Base-by-base conservation (phyloP, 2,329 filamentous ascomycete species). In the Kalmusia sp. region DNA sequence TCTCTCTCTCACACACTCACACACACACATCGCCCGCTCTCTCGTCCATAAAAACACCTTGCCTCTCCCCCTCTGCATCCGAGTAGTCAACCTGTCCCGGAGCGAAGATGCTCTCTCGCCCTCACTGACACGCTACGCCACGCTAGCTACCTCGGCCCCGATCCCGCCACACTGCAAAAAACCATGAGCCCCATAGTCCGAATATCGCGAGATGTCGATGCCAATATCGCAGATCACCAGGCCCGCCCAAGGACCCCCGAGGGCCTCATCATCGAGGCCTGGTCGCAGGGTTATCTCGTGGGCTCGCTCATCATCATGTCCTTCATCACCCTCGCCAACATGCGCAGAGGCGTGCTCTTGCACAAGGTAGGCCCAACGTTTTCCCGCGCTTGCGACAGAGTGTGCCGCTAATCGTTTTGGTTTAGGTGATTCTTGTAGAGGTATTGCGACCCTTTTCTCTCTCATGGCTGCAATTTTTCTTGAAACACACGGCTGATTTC, bases 251-350 rank as follows among this genome's bases (percentile, higher is more conserved):
- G 52, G 2, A 58, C 73, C 33, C 63, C 68, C 2, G 57, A 69
- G 27, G 65, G 71, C 45, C 58, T 76, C 46, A 62, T 76, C 19
- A 61, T 77, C 9, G 74, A 77, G 58, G 71, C 71, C 49, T 77
- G 74, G 74, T 69, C 72, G 5, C 71, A 75, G 59, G 74, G 74
- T 34, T 73, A 69, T 39, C 65, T 76, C 58, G 72, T 76, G n/a
- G 74, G 74, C 19, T 71, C 72, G 11, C 67, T 81, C 27, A 70
- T 81, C 54, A 77, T 81, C 43, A 80, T 82, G 77, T 68, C 71
- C 15, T 78, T 75, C 55, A 75, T 81, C 37, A 78, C 79, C 15
- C 62, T 81, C 24, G 75, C 78, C 21, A 82, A 82, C 57, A 81
- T 81, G 79, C 70, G 79, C 31, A 68, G 71, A 58, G 71, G 74